Evolutionary conservation across 441 rosid genomes (phyloP), one percentile per base, ranked within the genome.

Genomic region (Flueggea neowawraea): DNA sequence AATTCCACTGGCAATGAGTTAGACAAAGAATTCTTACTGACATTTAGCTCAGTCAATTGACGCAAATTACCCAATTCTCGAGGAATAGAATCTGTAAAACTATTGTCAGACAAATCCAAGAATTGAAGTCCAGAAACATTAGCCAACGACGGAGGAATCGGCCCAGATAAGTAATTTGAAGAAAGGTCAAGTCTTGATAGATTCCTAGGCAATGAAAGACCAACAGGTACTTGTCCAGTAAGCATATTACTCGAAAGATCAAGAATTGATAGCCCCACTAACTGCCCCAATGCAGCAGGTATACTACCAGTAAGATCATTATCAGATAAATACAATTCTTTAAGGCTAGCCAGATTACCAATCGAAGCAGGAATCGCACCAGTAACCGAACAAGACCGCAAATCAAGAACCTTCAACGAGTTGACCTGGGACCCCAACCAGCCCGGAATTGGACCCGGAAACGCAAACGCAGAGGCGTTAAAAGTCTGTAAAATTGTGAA

Each of bases 381-480:
- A 12, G 31, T 75, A 15, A 91, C 70, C 33, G 83, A 78, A 51
- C 84, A 80, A 45, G 83, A 89, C 75, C 84, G 80, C 75, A 95
- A 97, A 87, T 95, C 99, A 73, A 95, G 76, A 16, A 79, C 88
- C 69, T 67, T 82, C 66, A 90, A 75, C 0, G 77, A 65, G 57
- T 57, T 65, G 44, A 91, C 72, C 14, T 53, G 60, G 61, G 49
- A 56, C 32, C 99, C 97, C 44, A 95, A 81, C 96, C 83, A 87
- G 14, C 76, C 83, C 12, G 98, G 99, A 22, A 95, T 78, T 1
- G 78, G 44, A 33, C 97, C 99, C 12, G 90, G 96, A 28, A 95
- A 84, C 9, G 75, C 52, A 62, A 95, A 86, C 58, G 78, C 69
- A 31, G 99, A 91, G 10, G 98, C 95, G 55, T 91, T 91, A 54